Conservation (phyloP, 257 asterid genomes). For the Capsicum baccatum region DNA sequence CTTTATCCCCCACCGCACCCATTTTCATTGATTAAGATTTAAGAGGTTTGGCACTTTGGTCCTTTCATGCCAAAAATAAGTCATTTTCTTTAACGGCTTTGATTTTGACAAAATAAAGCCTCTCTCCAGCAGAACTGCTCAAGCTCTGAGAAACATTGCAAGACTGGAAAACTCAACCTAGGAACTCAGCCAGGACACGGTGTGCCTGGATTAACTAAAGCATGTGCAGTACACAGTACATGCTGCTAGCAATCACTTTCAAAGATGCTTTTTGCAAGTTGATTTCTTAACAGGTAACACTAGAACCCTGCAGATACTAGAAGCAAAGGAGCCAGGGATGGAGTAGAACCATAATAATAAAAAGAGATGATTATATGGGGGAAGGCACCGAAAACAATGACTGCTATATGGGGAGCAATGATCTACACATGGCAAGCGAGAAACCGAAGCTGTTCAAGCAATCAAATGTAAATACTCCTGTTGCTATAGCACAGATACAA, state of each 20-base stretch:
- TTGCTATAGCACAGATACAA: background rate
- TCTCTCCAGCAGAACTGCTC: background rate
- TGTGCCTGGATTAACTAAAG: background rate
- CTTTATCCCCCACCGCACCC: too few relatives aligned
- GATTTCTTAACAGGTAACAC: constrained; percentile 20
- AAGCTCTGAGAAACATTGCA: background rate
- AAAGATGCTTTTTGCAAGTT: background rate
- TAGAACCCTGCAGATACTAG: constrained; percentile 6
- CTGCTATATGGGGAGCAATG: background rate
- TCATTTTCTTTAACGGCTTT: background rate
- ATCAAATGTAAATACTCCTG: background rate
- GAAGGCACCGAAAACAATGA: background rate
- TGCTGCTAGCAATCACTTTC: background rate
- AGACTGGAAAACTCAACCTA: constrained; percentile 4
- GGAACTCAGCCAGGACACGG: background rate
- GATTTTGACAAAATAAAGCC: constrained; percentile 1
- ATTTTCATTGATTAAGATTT: background rate
- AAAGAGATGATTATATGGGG: background rate
- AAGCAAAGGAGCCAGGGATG: background rate
- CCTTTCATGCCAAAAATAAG: too few relatives aligned
- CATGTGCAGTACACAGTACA: background rate
- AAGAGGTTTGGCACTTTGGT: too few relatives aligned
- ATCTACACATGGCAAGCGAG: background rate
- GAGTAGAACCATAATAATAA: background rate
- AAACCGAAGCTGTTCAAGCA: background rate